phyloP scores from a whole-genome alignment of 2,329 filamentous ascomycete species.

The Fusarium compactum region DNA sequence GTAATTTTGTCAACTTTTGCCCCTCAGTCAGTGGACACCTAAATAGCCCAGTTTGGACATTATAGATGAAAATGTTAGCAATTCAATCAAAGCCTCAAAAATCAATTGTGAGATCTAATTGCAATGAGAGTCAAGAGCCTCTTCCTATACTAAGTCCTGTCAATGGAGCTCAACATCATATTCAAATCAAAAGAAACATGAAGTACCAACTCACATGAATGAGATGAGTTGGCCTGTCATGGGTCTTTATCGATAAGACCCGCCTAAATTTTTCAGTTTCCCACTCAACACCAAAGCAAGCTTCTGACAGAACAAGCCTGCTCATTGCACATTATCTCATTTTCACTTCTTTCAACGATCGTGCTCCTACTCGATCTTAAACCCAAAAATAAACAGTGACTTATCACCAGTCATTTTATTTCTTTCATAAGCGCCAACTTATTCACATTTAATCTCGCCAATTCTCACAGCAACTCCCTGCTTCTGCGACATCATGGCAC shows the following conservation, averaged over 20 bases:
- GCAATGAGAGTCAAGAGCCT: fast-evolving
- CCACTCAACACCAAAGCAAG: slow-evolving; percentile 40
- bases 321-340: slow-evolving; percentile 10
- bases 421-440: neutral
- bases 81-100: neutral
- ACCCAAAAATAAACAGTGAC: neutral
- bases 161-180: neutral
- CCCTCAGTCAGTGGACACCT: slow-evolving; percentile 3
- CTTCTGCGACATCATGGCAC: slow-evolving; percentile 54
- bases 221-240: neutral
- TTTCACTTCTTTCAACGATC: slow-evolving; percentile 8
- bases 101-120: neutral
- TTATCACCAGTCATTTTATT: neutral
- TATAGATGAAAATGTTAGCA: too few relatives aligned
- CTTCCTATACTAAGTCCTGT: fast-evolving
- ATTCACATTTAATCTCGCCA: neutral
- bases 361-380: neutral
- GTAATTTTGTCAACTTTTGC: slow-evolving; percentile 18
- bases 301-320: slow-evolving; percentile 34
- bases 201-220: neutral
- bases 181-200: neutral
- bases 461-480: slow-evolving; percentile 13
- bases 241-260: slow-evolving; percentile 50
- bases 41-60: neutral
- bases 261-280: slow-evolving; percentile 49